Base-by-base conservation (phyloP, 108 stramenopile genomes). In the Pseudonitzschia multiseries region DNA sequence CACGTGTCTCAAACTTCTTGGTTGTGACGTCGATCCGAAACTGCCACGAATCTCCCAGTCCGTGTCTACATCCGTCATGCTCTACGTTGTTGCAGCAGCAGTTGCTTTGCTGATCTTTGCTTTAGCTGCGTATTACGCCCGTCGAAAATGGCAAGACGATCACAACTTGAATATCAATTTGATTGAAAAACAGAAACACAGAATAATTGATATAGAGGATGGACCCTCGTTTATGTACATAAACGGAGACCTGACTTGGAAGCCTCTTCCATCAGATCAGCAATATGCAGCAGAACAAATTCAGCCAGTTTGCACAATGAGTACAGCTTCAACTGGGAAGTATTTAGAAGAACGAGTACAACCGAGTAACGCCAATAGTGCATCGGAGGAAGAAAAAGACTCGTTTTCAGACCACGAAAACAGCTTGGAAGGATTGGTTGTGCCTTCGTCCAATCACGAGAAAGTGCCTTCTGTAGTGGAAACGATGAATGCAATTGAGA, bases 1-100 rank as follows among this genome's bases (percentile, higher is more conserved):
- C n/a, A 82, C 76, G 27, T 90, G 89, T 59, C 73, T 90, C 73
- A 26, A 48, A 18, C 54, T 90, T 18, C 26, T 74, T 15, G 85
- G 83, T 14, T 86, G 85, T 57, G 66, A 24, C 10, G 27, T 22
- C 8, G 18, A 44, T 46, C 66, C 66, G 2, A 21, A 46, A 4
- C 15, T 3, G 12, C 66, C 66, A 17, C 4, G 31, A 31, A 28
- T 67, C 12, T 50, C 44, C 14, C 24, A 22, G 26, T 48, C 36
- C 20, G 10, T 67, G 22, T 67, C 66, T 24, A 27, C 66, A 29
- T 4, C 24, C 44, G 20, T 48, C 36, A 28, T 67, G 8, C 17
- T 67, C 1, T 67, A 67, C 8, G 44, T 67, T 3, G 36, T 67
- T 48, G 66, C 21, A 21, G 66, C 66, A 32, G 66, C 66, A 24